Conservation (phyloP, 495 filamentous ascomycete species). For the Penicillium subrubescens region DNA sequence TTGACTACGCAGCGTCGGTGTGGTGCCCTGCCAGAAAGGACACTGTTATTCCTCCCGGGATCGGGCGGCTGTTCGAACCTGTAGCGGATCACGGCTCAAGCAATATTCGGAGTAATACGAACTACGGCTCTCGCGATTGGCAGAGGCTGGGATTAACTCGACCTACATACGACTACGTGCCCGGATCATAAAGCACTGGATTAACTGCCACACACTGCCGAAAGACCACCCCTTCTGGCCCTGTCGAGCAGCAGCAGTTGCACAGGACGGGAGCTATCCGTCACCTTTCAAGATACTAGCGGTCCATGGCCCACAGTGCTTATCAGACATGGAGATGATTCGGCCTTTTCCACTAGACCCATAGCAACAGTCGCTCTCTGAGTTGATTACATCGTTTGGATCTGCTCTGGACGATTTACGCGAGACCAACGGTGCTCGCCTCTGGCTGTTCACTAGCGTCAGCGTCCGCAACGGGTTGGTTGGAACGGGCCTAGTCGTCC, state of each 20-base stretch:
- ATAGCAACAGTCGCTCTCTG: neutral
- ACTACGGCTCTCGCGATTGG: neutral
- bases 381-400: neutral
- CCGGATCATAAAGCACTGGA: neutral
- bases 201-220: neutral
- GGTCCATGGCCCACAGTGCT: neutral
- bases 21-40: neutral
- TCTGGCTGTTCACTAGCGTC: neutral
- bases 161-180: neutral
- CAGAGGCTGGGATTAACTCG: neutral
- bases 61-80: neutral
- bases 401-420: neutral
- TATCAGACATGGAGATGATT: neutral
- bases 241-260: neutral
- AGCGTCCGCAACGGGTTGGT: neutral
- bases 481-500: neutral
- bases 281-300: neutral
- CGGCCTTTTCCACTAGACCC: neutral
- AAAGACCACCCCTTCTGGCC: neutral
- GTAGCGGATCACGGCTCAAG: neutral
- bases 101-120: neutral
- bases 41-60: neutral
- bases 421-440: neutral
- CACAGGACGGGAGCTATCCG: neutral
- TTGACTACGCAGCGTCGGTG: neutral